Evolutionary conservation across 163 green algal species (phyloP).

Genomic region (Chlamydomonas reinhardtii): DNA sequence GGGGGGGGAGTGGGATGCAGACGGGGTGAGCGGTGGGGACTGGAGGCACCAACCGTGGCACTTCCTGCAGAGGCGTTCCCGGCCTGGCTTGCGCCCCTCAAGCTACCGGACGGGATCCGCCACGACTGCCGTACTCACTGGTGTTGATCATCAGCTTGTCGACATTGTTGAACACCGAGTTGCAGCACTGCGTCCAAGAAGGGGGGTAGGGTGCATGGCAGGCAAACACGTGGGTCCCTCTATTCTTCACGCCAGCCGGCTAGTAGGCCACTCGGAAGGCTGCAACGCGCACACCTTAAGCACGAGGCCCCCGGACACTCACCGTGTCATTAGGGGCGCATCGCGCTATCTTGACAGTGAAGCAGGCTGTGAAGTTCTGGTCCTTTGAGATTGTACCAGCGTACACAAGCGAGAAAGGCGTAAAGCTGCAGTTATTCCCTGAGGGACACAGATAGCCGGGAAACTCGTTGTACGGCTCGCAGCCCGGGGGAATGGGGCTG

Average conservation of each 20-base stretch:
- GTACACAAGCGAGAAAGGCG: not conserved
- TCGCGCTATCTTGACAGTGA: not conserved
- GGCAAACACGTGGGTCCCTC: no score
- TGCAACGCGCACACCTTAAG: no score
- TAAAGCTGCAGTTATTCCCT: not conserved
- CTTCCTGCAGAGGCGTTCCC: no score
- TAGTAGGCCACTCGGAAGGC: no score
- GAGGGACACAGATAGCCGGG: not conserved
- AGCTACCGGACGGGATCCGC: no score
- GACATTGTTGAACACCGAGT: not conserved
- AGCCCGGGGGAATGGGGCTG: not conserved
- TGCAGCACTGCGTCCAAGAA: not conserved
- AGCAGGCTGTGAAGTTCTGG: not conserved
- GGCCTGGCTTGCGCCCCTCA: no score
- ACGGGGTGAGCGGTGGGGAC: no score
- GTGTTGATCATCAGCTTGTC: not conserved
- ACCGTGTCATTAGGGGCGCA: not conserved
- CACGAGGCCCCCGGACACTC: no score
- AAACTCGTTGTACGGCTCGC: not conserved
- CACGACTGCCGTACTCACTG: not conserved
- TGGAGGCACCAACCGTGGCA: no score
- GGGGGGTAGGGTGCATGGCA: not conserved
- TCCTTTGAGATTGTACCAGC: not conserved
- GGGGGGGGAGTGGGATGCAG: no score
- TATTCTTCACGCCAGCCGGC: no score